A percentile compares a stretch with the other conserved stretches of the same genome.
Conservation (phyloP, 352 stramenopile genomes). For the Globisporangium irregulare region DNA sequence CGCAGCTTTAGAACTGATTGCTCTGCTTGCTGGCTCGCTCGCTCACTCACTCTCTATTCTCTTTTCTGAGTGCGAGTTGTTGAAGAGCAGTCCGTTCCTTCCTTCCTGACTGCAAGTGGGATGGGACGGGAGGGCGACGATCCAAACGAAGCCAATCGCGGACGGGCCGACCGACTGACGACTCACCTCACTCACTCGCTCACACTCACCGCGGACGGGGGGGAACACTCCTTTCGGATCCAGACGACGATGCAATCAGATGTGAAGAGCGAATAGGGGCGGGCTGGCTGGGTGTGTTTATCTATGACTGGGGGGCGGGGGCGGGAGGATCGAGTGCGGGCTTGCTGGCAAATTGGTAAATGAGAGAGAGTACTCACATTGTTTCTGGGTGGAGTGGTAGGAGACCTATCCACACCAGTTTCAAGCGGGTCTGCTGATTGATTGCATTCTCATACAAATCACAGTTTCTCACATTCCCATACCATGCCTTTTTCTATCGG, state of each 20-base stretch:
- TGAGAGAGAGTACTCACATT: neutral
- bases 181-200: neutral
- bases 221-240: neutral
- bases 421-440: neutral
- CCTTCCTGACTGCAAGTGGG: neutral
- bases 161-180: neutral
- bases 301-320: neutral
- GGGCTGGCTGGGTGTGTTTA: neutral
- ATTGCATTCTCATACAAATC: neutral
- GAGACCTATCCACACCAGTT: neutral
- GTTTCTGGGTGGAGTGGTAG: neutral
- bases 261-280: neutral
- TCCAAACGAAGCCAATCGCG: neutral
- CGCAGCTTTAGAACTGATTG: neutral
- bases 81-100: neutral
- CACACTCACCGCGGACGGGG: neutral
- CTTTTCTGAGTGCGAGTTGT: neutral
- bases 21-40: neutral
- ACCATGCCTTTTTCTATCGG: neutral
- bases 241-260: neutral
- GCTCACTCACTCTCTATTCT: neutral
- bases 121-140: neutral
- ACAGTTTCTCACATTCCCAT: no score
- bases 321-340: neutral
- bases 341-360: neutral